phyloP scores from a whole-genome alignment of 306 rosid genomes.

The barrel medic (Medicago truncatula) region DNA sequence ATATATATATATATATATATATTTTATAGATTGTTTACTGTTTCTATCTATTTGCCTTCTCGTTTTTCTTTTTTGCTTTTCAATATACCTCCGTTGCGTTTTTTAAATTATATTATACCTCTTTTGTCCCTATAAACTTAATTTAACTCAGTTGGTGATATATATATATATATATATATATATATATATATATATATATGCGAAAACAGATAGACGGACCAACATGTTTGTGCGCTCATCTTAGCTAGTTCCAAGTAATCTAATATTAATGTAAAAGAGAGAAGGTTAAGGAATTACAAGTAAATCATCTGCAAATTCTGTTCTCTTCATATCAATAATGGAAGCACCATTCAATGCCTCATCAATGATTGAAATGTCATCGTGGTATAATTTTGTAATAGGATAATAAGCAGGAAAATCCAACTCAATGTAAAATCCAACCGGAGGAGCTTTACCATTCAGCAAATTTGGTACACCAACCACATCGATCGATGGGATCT shows the following conservation, averaged over 20 bases:
- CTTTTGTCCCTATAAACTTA: too few relatives aligned
- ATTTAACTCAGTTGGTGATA: too few relatives aligned
- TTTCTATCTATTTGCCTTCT: too few relatives aligned
- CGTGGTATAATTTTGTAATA: conserved; percentile 35
- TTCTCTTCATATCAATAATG: conserved; percentile 43
- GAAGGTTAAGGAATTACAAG: conserved; percentile 42
- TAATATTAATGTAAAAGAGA: not conserved
- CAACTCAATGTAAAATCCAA: conserved; percentile 49
- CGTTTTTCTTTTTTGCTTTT: too few relatives aligned
- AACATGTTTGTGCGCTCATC: too few relatives aligned
- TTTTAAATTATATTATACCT: too few relatives aligned
- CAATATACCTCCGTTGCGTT: too few relatives aligned
- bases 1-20: too few relatives aligned
- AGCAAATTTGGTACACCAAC: conserved; percentile 3
- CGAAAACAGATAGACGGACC: too few relatives aligned
- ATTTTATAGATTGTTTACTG: too few relatives aligned
- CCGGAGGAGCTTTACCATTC: not conserved
- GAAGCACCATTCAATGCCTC: conserved; percentile 53
- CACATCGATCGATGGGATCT: conserved; percentile 29
- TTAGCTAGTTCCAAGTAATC: not conserved
- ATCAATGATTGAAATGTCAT: conserved; percentile 44
- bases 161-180: too few relatives aligned
- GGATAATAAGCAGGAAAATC: conserved; percentile 53
- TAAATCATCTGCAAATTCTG: conserved; percentile 35
- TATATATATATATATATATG: too few relatives aligned